A percentile compares a stretch with the other conserved stretches of the same genome.
Conservation (phyloP, 192 early-diverging fungal genomes). For the Dissophora globulifera region DNA sequence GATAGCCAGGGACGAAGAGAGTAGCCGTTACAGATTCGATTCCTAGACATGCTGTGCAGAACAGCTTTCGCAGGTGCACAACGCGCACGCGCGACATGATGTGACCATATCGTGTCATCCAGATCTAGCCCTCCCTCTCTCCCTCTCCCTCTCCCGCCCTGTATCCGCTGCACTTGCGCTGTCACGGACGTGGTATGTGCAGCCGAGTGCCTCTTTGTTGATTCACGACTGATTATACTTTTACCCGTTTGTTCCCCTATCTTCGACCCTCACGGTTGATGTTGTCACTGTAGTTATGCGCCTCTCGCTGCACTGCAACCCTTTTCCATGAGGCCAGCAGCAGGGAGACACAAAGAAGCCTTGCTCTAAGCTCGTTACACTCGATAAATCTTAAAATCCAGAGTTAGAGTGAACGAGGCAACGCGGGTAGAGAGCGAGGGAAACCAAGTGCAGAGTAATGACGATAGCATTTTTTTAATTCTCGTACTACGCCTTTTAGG, state of each 20-base stretch:
- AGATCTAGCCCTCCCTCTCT: no score
- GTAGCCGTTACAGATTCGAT: neutral
- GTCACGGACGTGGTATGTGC: neutral
- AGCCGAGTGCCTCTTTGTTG: neutral
- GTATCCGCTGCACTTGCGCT: neutral
- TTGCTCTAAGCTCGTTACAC: no score
- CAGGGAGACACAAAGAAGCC: no score
- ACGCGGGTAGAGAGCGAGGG: neutral
- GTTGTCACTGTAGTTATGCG: no score
- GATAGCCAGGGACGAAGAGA: no score
- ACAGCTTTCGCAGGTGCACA: neutral
- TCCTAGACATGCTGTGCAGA: neutral
- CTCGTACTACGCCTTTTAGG: neutral
- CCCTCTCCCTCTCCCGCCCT: neutral
- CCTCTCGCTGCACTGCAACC: no score
- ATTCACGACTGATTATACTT: conserved; percentile 3
- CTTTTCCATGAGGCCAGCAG: no score
- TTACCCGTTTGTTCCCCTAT: conserved; percentile 10
- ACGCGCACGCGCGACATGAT: neutral
- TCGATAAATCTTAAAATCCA: no score
- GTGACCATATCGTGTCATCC: conserved; percentile 4
- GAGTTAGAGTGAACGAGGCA: no score
- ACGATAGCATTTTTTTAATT: neutral
- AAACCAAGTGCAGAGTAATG: neutral
- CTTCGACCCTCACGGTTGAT: neutral